Evolutionary conservation across 257 asterid genomes (phyloP), one percentile per base, ranked within the genome.

Genomic region (Solanum lignicaule): DNA sequence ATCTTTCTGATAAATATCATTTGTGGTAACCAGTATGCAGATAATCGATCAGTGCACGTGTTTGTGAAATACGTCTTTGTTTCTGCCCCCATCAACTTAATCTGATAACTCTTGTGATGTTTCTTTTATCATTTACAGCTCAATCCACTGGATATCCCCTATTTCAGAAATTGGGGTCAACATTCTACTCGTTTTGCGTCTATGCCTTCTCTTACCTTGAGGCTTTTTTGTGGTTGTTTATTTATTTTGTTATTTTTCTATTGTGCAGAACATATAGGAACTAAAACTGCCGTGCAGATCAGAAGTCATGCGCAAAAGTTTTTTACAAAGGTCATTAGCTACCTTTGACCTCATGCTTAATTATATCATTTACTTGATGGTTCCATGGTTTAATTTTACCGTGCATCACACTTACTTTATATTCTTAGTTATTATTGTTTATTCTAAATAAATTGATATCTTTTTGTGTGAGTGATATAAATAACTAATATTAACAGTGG

Each of bases 281-380:
- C 99, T 91, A 97, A 97, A 98, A 95, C 99, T 86, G 99, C 99
- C 83, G 99, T 97, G 96, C 99, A 97, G 98, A 97, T 97, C 92
- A 91, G 99, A 93, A 97, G 99, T 92, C 99, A 97, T 93, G 99
- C 99, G 83, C 99, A 97, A 90, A 97, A 97, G 91, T 95, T 97
- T 91, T 97, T 97, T 88, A 94, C 99, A 33, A 97, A 97, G 99
- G 99, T 97, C 89, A 91, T 90, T 87, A 87, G 88, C 89, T 90
- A 86, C 85, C 27, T 46, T 81, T 29, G 39, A 81, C 41, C 69
- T 81, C 23, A 46, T 81, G 41, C 41, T 81, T 81, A 29, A 16
- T 16, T 81, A 16, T 29, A n/a, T 3, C 58, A 76, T 76, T 39
- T n/a, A 38, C 29, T 29, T 31, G 39, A 81, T 48, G 41, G 69